A percentile compares a stretch with the other conserved stretches of the same genome.
phyloP scores from a whole-genome alignment of 352 stramenopile species.

The Blastocystis sp. region DNA sequence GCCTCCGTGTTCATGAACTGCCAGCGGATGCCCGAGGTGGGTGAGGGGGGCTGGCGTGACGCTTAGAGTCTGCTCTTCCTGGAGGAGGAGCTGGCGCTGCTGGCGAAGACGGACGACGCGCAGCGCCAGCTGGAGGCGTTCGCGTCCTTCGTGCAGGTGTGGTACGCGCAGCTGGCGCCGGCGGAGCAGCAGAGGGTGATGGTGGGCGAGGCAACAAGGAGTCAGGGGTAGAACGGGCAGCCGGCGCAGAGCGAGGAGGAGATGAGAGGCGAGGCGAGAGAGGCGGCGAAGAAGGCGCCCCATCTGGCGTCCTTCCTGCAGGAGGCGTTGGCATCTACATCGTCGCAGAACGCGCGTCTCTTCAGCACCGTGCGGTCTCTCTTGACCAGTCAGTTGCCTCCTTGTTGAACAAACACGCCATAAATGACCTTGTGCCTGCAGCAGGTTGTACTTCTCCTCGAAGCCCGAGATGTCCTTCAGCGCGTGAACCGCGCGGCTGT shows the following conservation, averaged over 20 bases:
- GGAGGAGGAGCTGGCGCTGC: constrained; percentile 37
- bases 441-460: constrained; percentile 52
- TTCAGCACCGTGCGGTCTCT: neutral
- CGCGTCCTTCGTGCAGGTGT: neutral
- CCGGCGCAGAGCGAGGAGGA: neutral
- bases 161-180: neutral
- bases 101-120: neutral
- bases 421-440: constrained; percentile 40
- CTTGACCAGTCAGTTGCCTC: neutral
- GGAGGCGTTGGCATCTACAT: neutral
- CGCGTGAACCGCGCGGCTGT: constrained; percentile 21
- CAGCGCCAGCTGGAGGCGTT: neutral
- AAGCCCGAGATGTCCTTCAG: constrained; percentile 21
- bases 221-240: neutral
- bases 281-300: constrained; percentile 19
- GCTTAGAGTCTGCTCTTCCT: constrained; percentile 13
- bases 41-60: neutral
- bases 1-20: constrained; percentile 28
- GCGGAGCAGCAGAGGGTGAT: neutral
- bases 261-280: neutral
- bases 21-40: neutral
- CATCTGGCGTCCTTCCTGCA: constrained; percentile 14
- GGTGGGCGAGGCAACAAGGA: neutral
- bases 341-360: neutral
- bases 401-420: constrained; percentile 37